phyloP scores from a whole-genome alignment of 139 green algal species.

The Ettlia oleoabundans region DNA sequence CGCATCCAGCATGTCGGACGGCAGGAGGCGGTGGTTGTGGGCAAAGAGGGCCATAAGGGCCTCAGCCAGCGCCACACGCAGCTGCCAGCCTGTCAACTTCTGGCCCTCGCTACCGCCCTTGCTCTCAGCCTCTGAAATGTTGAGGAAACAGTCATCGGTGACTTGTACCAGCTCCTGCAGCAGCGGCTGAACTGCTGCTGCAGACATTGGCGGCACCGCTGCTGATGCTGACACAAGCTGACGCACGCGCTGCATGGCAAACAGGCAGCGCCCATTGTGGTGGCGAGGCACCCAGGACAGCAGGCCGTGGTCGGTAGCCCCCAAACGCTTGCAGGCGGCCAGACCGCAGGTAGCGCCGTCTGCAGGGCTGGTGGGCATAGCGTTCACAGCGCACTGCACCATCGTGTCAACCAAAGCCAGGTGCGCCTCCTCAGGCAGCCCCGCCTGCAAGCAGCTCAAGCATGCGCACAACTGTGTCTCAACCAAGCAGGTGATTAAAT shows the following conservation, averaged over 20 bases:
- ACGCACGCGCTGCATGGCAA: conserved; percentile 7
- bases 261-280: conserved; percentile 26
- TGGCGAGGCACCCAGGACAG: conserved; percentile 2
- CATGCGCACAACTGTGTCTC: too few relatives aligned
- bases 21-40: not conserved
- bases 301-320: not conserved
- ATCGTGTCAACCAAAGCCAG: conserved; percentile 24
- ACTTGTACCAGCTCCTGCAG: conserved; percentile 10
- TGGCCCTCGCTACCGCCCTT: not conserved
- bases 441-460: conserved; percentile 11
- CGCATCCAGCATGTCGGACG: conserved; percentile 3
- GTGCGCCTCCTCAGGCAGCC: conserved; percentile 17
- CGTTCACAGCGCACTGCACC: conserved; percentile 2
- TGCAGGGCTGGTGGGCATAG: not conserved
- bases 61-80: conserved; percentile 16
- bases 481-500: too few relatives aligned
- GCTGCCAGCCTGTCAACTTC: conserved; percentile 26
- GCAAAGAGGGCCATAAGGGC: not conserved
- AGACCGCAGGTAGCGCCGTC: not conserved
- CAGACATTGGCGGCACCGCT: not conserved
- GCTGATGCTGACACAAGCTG: conserved; percentile 11
- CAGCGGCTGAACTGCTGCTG: not conserved
- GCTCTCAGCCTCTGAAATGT: not conserved
- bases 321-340: not conserved
- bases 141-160: conserved; percentile 17